phyloP scores from a whole-genome alignment of 208 protist genomes.

The Blastocrithidia nonstop region DNA sequence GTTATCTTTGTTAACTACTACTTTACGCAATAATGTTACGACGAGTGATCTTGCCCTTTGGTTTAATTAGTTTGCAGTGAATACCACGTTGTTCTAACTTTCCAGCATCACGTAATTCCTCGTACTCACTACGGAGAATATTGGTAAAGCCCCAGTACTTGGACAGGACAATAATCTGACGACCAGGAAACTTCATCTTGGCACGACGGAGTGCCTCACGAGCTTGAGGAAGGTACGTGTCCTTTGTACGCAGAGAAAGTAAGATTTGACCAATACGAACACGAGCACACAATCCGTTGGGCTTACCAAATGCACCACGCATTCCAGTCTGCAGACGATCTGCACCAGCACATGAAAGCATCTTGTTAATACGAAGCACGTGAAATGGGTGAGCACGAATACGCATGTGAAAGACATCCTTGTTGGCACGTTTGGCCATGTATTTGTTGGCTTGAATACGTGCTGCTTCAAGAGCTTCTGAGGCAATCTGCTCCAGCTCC shows the following conservation, averaged over 20 bases:
- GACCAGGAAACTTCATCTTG: conserved; percentile 53
- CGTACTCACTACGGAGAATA: conserved; percentile 60
- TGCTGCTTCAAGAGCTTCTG: conserved; percentile 97
- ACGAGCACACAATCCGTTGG: conserved; percentile 90
- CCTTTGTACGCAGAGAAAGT: conserved; percentile 92
- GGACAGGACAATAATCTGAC: conserved; percentile 62
- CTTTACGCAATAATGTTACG: not conserved
- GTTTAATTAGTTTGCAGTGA: conserved; percentile 54
- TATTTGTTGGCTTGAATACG: conserved; percentile 99
- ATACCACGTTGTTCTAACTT: conserved; percentile 53
- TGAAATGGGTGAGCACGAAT: conserved; percentile 98
- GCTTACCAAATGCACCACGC: conserved; percentile 97
- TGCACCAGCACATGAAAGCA: conserved; percentile 99
- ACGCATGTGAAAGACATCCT: conserved; percentile 98
- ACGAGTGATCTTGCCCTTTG: conserved; percentile 66
- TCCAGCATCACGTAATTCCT: conserved; percentile 32
- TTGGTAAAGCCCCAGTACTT: conserved; percentile 80
- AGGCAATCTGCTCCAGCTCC: conserved; percentile 98
- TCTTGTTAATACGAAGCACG: conserved; percentile 99
- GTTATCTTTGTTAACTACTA: not conserved
- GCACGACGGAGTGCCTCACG: conserved; percentile 65
- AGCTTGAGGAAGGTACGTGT: conserved; percentile 43
- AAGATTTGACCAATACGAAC: conserved; percentile 96
- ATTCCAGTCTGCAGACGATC: conserved; percentile 99
- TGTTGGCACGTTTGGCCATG: conserved; percentile 95